These are phyloP conservation scores for Aspergillus thermomutatus DNA, from an alignment of 2,329 filamentous ascomycete species.

Conservation along the genomic window DNA sequence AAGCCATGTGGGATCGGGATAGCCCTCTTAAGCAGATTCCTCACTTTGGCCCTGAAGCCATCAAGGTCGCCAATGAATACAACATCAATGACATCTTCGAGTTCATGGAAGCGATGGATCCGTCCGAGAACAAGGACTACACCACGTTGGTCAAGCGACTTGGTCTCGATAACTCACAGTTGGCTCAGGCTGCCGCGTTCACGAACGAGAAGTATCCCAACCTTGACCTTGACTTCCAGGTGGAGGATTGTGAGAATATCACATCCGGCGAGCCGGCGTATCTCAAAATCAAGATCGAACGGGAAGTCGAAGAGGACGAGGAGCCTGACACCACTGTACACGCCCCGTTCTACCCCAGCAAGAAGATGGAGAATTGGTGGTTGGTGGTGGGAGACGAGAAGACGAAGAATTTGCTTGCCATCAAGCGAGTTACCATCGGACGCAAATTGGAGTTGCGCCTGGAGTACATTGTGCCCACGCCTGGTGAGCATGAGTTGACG, in stretches of 20 bases:
- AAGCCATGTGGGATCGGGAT: constrained; percentile 98
- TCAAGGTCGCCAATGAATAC: constrained; percentile 77
- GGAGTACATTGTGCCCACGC: constrained; percentile 83
- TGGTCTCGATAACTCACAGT: constrained; percentile 73
- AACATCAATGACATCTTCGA: constrained; percentile 91
- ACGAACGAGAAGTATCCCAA: constrained; percentile 97
- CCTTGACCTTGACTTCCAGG: constrained; percentile 82
- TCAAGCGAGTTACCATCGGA: constrained; percentile 89
- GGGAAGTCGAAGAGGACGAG: constrained; percentile 71
- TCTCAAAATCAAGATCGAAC: constrained; percentile 78
- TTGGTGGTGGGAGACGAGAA: constrained; percentile 90
- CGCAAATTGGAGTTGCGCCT: constrained; percentile 73
- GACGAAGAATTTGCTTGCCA: constrained; percentile 80
- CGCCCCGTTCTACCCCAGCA: constrained; percentile 86
- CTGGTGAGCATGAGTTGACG: constrained; percentile 83
- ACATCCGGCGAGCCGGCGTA: constrained; percentile 77
- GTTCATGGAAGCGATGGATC: constrained; percentile 99
- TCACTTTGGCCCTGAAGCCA: constrained; percentile 79
- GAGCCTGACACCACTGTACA: constrained; percentile 82
- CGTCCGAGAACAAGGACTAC: constrained; percentile 84
- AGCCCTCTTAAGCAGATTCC: constrained; percentile 97
- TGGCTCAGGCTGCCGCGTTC: constrained; percentile 87
- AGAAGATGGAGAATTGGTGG: constrained; percentile 99
- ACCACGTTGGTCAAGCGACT: constrained; percentile 72
- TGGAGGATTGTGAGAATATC: constrained; percentile 77